Evolutionary conservation across 805 yeast genomes (phyloP).

Genomic region (Saitoella complicata): DNA sequence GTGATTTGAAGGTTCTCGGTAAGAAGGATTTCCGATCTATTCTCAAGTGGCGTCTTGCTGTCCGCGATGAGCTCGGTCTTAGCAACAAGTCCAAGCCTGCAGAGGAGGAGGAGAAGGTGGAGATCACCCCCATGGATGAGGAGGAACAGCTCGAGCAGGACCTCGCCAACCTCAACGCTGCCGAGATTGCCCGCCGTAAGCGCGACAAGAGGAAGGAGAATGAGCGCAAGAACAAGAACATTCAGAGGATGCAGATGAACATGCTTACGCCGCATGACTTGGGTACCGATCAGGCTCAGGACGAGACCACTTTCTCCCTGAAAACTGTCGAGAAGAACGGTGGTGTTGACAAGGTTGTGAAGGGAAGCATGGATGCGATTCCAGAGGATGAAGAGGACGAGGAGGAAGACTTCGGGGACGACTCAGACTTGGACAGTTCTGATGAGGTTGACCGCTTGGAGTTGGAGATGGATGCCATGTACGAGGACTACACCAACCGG

Average conservation of each 20-base stretch:
- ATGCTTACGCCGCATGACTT: constrained; percentile 86
- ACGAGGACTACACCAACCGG: constrained; percentile 37
- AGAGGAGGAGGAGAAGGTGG: constrained; percentile 48
- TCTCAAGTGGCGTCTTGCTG: constrained; percentile 75
- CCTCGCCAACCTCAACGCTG: constrained; percentile 53
- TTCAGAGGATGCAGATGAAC: constrained; percentile 84
- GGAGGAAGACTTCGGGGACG: constrained; percentile 7
- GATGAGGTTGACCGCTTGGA: constrained; percentile 45
- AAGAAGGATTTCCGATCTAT: constrained; percentile 79
- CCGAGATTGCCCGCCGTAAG: constrained; percentile 49
- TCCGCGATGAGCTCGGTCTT: constrained; percentile 60
- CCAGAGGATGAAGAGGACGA: constrained; percentile 20
- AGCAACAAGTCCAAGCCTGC: constrained; percentile 35
- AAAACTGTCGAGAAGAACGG: constrained; percentile 82
- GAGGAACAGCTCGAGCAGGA: constrained; percentile 84
- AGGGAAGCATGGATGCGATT: constrained; percentile 37
- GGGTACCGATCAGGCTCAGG: constrained; percentile 79
- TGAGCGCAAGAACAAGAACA: constrained; percentile 73
- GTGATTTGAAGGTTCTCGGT: constrained; percentile 87
- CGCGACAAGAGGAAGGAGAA: constrained; percentile 72
- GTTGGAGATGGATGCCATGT: constrained; percentile 64
- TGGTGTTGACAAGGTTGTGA: constrained; percentile 21
- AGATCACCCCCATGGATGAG: constrained; percentile 30
- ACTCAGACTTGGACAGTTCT: constrained; percentile 16
- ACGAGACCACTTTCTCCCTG: constrained; percentile 71